Percentiles rank a stretch among this genome's conserved stretches.
phyloP scores from a whole-genome alignment of 768 basidiomycete species.

The Tricholoma sp. region DNA sequence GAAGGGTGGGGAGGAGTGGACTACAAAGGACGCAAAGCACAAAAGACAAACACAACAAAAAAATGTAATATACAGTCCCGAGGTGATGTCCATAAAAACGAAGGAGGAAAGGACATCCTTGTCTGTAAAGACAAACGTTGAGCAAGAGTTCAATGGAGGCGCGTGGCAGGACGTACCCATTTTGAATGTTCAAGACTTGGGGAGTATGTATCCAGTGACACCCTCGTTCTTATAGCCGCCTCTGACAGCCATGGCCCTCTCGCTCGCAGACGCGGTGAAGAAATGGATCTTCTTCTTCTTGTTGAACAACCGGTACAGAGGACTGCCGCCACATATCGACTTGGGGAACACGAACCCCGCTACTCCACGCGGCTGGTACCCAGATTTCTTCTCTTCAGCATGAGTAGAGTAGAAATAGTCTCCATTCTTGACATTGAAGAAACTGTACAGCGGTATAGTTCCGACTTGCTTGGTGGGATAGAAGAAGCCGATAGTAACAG shows the following conservation, averaged over 20 bases:
- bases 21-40: not conserved
- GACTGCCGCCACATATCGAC: not conserved
- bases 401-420: conserved; percentile 8
- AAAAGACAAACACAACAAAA: not conserved
- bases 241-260: conserved; percentile 4
- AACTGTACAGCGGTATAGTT: not conserved
- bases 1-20: not conserved
- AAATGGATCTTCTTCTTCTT: conserved; percentile 3
- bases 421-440: not conserved
- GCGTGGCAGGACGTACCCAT: not conserved
- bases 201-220: conserved; percentile 8
- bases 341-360: conserved; percentile 5
- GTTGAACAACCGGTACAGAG: conserved; percentile 9
- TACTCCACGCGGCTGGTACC: conserved; percentile 8
- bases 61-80: not conserved
- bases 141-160: not conserved
- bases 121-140: not conserved
- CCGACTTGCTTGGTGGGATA: not conserved
- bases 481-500: not conserved
- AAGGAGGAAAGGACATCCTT: not conserved
- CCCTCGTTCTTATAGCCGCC: conserved; percentile 9
- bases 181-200: not conserved
- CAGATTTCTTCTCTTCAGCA: not conserved
- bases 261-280: conserved; percentile 8
- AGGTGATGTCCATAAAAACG: not conserved